Base-by-base conservation (phyloP, 768 basidiomycete genomes). In the Kondoa malvinella region DNA sequence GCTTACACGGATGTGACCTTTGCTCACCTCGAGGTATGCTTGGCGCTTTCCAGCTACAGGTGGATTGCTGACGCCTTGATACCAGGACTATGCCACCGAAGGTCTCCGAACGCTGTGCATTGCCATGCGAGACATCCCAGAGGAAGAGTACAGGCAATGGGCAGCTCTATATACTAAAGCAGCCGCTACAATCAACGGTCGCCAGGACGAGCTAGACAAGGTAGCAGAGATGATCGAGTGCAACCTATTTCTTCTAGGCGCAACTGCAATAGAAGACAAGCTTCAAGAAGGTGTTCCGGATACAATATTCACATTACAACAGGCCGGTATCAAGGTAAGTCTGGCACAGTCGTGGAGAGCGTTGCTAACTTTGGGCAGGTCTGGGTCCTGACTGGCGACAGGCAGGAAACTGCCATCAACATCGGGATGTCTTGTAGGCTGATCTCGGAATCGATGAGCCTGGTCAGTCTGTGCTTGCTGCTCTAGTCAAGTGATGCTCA, bases 341-440 rank as follows among this genome's bases (percentile, higher is more conserved):
- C n/a, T 3, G 61, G 16, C 33, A 3, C 26, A 16, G 21, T 34
- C 31, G 27, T 17, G 12, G 31, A 27, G 16, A 34, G 17, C 31
- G 29, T 84, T 27, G 27, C 61, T 27, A 8, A 60, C 12, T 8
- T 31, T 21, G 3, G 3, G 12, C n/a, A 63, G 61, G 61, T 99
- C 21, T 99, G 95, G 95, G 92, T 99, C 4, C 79, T 99, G 64
- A 99, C 95, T 1, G 95, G 95, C 0, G 95, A 99, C 77, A 81
- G 95, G 71, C 95, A 99, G 79, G 95, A 99, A 78, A 99, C 95
- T 1, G 95, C 95, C 17, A 96, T 99, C 78, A 99, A 99, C 74
- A 97, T 99, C 71, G 95, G 95, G 65, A 86, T 97, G 83, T 94
- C 92, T 1, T 97, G 95, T 79, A 83, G 91, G 70, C 78, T 99